Conservation (phyloP, 192 early-diverging fungal species). For the Backusella luteola region DNA sequence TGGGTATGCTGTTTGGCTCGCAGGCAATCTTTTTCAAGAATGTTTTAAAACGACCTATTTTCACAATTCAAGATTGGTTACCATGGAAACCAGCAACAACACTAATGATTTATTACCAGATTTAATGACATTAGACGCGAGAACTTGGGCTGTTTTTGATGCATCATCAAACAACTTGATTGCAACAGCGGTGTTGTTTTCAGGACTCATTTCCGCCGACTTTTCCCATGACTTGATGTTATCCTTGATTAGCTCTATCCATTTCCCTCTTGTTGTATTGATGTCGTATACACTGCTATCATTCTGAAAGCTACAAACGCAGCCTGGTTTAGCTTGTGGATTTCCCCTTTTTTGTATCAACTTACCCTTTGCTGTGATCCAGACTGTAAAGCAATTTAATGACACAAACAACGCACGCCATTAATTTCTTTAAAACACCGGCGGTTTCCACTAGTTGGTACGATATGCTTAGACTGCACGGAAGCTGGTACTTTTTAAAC, state of each 20-base stretch:
- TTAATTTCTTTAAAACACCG: neutral
- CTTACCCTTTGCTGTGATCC: neutral
- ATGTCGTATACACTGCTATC: neutral
- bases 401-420: slow-evolving; percentile 10
- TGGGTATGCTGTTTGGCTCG: neutral
- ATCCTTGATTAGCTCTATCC: neutral
- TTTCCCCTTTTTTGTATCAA: neutral
- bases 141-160: neutral
- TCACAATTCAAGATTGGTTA: neutral
- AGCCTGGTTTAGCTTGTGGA: too few species aligned
- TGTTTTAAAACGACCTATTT: neutral
- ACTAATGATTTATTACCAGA: too few species aligned
- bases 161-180: neutral
- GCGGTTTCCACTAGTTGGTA: neutral
- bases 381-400: slow-evolving; percentile 6
- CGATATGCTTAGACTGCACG: neutral
- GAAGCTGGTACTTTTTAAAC: neutral
- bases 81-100: neutral
- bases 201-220: neutral
- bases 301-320: neutral
- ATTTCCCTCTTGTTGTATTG: neutral
- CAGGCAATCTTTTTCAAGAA: neutral
- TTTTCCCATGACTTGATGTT: neutral
- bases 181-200: neutral
- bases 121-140: too few species aligned